phyloP scores from a whole-genome alignment of 1,139 yeast genomes.

The Lodderomyces metapsilosis region DNA sequence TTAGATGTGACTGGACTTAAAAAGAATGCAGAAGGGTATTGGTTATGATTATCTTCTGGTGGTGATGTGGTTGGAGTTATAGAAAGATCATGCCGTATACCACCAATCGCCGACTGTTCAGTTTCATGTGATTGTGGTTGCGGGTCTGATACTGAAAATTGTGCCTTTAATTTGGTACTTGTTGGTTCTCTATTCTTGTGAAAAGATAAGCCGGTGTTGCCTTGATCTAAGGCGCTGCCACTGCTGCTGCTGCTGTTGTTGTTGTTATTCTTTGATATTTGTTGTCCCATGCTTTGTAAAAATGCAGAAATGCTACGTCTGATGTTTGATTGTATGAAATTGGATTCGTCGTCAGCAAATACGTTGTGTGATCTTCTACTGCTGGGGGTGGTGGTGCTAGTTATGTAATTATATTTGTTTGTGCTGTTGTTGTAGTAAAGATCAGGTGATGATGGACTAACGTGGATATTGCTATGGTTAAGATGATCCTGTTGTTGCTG shows the following conservation, averaged over 20 bases:
- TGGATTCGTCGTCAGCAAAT: constrained; percentile 1
- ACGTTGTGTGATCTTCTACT: constrained; percentile 1
- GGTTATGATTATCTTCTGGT: constrained; percentile 9
- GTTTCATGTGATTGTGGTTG: background rate
- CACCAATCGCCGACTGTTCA: background rate
- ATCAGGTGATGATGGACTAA: constrained; percentile 1
- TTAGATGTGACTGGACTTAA: constrained; percentile 39
- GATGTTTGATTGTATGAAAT: constrained; percentile 2
- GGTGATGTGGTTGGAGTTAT: constrained; percentile 16
- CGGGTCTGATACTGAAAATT: constrained; percentile 1
- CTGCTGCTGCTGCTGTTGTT: background rate
- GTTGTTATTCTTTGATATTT: constrained; percentile 4
- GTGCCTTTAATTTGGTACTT: constrained; percentile 1
- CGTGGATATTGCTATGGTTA: background rate
- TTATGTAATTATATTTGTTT: background rate
- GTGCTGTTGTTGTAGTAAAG: background rate
- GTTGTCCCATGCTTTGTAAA: constrained; percentile 9
- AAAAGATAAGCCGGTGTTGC: background rate
- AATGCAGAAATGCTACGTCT: constrained; percentile 2
- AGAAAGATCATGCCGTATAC: constrained; percentile 8
- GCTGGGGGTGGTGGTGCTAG: background rate
- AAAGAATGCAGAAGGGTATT: constrained; percentile 25
- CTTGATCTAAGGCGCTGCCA: background rate
- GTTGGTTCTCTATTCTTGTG: background rate
- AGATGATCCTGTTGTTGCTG: background rate